A percentile compares a stretch with the other conserved stretches of the same genome.
Evolutionary conservation across 805 yeast species (phyloP).

Genomic region (Pichia californica): DNA sequence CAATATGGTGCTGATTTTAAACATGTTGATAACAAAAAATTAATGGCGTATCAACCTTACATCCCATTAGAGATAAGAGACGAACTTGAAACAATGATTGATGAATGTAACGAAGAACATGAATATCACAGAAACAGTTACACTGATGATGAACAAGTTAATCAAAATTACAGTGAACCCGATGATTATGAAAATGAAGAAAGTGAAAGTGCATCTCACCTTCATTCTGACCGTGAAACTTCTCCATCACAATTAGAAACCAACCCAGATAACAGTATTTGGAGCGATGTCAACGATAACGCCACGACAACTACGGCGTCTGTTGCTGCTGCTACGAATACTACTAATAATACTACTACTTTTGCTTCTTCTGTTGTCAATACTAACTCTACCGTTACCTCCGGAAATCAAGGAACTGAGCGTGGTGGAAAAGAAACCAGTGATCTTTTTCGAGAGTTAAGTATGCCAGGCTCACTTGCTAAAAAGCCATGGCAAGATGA

Average conservation of each 20-base stretch:
- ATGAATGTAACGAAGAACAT: conserved; percentile 27
- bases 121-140: too few species aligned
- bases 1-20: conserved; percentile 74
- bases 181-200: conserved; percentile 12
- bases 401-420: background rate
- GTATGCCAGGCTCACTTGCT: conserved; percentile 42
- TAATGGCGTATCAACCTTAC: conserved; percentile 60
- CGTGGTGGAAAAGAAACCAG: conserved; percentile 11
- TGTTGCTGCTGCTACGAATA: too few species aligned
- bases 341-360: too few species aligned
- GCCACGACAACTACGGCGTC: background rate
- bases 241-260: background rate
- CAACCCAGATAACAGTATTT: background rate
- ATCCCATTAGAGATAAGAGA: conserved; percentile 67
- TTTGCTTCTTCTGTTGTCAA: too few species aligned
- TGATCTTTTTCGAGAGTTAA: conserved; percentile 42
- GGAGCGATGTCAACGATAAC: conserved; percentile 1
- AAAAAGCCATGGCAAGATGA: conserved; percentile 53
- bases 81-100: conserved; percentile 61
- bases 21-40: conserved; percentile 47
- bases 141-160: conserved; percentile 23
- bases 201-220: background rate
- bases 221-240: background rate
- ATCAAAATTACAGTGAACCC: background rate
- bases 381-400: background rate